Conservation (phyloP, 768 basidiomycete genomes). For the Leccinum broughii region DNA sequence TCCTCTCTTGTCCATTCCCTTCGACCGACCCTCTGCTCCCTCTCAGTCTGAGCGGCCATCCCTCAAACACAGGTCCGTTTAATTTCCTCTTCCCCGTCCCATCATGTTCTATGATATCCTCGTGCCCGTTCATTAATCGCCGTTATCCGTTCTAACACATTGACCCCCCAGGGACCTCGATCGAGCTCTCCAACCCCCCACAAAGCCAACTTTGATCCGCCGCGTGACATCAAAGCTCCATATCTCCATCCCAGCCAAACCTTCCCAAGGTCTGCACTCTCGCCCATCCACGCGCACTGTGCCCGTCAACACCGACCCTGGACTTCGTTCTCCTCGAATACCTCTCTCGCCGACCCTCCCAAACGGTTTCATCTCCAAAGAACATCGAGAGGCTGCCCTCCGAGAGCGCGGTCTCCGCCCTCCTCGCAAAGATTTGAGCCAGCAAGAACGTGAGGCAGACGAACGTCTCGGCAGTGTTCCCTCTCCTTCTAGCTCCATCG, state of each 20-base stretch:
- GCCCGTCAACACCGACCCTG: neutral
- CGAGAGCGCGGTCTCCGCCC: constrained; percentile 62
- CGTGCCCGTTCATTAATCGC: neutral
- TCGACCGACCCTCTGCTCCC: neutral
- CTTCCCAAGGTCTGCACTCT: constrained; percentile 7
- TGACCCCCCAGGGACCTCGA: neutral
- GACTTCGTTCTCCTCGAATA: constrained; percentile 6
- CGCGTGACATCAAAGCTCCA: constrained; percentile 31
- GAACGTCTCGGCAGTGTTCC: constrained; percentile 41
- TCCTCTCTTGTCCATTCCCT: constrained; percentile 1
- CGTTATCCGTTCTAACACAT: neutral
- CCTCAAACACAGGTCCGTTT: constrained; percentile 17
- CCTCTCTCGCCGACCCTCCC: constrained; percentile 20
- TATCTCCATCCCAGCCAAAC: constrained; percentile 22
- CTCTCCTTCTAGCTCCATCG: constrained; percentile 23
- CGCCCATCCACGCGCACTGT: constrained; percentile 18
- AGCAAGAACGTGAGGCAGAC: constrained; percentile 43
- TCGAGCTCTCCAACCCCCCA: neutral
- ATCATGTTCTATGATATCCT: constrained; percentile 6
- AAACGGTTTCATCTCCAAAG: constrained; percentile 23
- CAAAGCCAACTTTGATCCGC: constrained; percentile 27
- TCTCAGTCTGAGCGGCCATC: neutral
- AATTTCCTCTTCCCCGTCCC: neutral
- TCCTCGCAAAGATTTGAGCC: constrained; percentile 37
- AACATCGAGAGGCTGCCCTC: constrained; percentile 50